Evolutionary conservation across 169 alveolate species (phyloP), one percentile per base, ranked within the genome.

Genomic region (Babesia sp.): DNA sequence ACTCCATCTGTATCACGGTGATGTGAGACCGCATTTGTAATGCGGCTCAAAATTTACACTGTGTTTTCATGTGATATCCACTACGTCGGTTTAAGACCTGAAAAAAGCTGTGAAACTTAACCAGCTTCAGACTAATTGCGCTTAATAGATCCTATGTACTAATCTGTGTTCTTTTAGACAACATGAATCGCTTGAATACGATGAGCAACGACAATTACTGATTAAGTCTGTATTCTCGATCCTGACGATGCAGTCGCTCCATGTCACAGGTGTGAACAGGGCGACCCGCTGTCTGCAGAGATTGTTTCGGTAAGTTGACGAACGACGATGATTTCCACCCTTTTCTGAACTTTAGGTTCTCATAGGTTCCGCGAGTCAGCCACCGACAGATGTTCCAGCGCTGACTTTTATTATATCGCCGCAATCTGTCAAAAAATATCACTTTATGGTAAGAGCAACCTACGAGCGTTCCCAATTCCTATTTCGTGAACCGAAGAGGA

Each of bases 381-480:
- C 89, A 81, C 29, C 61, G 26, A 41, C 74, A 45, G 50, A 81
- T 39, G 34, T 71, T 72, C 89, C 89, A 81, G 20, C 80, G 57
- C 71, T n/a, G 56, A 54, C 73, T 71, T 29, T 28, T 1, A 51
- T 81, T 81, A 36, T 53, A 81, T n/a, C 83, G n/a, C 14, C 89
- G 37, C 36, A 81, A 55, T 57, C 89, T 81, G 44, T 22, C n/a
- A 41, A 24, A 18, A 20, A 0, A 31, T 0, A 18, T 24, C 36
- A 39, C 33, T 4, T 3, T 28, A 18, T 9, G 1, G n/a, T 3
- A 18, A 33, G n/a, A 6, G 6, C 14, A 31, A 44, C 89, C 29
- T 56, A 81, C 89, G 89, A 81, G 24, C 67, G 39, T 67, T 81
- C 89, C 89, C 89, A 81, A 18, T 42, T 69, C 67, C 84, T 48